Percentiles rank a stretch among this genome's conserved stretches.
Evolutionary conservation across 768 basidiomycete species (phyloP).

Genomic region (Agrocybe chaxingu): DNA sequence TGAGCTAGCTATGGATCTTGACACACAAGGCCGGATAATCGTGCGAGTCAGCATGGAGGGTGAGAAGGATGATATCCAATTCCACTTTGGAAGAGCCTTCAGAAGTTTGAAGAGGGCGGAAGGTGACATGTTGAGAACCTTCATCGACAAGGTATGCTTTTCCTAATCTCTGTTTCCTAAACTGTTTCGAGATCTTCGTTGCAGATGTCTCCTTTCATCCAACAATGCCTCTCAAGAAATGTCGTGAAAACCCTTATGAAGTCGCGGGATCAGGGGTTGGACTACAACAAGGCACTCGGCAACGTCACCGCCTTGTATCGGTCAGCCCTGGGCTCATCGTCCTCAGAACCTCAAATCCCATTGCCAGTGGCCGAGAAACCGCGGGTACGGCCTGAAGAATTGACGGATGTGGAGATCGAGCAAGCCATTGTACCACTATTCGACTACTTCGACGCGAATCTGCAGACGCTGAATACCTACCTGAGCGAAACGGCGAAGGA

Average conservation of each 20-base stretch:
- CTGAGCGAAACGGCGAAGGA: constrained; percentile 83
- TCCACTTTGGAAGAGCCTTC: constrained; percentile 96
- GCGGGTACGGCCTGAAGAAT: constrained; percentile 71
- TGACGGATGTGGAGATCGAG: constrained; percentile 94
- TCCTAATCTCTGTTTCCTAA: background rate
- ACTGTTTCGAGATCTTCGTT: background rate
- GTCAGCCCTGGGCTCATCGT: constrained; percentile 64
- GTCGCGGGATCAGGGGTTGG: constrained; percentile 49
- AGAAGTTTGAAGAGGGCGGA: constrained; percentile 90
- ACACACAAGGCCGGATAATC: constrained; percentile 80
- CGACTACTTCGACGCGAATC: constrained; percentile 94
- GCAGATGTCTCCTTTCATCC: constrained; percentile 93
- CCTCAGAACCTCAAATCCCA: constrained; percentile 74
- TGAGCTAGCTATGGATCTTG: constrained; percentile 90
- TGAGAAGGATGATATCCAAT: constrained; percentile 96
- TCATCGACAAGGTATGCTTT: constrained; percentile 87
- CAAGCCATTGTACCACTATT: constrained; percentile 87
- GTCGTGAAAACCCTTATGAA: constrained; percentile 81
- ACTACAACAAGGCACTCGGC: constrained; percentile 89
- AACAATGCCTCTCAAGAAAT: constrained; percentile 75
- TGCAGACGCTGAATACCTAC: constrained; percentile 87
- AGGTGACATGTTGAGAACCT: constrained; percentile 91
- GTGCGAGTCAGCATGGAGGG: constrained; percentile 97
- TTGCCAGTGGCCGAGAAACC: constrained; percentile 74
- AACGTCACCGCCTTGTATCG: constrained; percentile 80